Evolutionary conservation across 768 basidiomycete genomes (phyloP).

Genomic region (Cystobasidium tubakii): DNA sequence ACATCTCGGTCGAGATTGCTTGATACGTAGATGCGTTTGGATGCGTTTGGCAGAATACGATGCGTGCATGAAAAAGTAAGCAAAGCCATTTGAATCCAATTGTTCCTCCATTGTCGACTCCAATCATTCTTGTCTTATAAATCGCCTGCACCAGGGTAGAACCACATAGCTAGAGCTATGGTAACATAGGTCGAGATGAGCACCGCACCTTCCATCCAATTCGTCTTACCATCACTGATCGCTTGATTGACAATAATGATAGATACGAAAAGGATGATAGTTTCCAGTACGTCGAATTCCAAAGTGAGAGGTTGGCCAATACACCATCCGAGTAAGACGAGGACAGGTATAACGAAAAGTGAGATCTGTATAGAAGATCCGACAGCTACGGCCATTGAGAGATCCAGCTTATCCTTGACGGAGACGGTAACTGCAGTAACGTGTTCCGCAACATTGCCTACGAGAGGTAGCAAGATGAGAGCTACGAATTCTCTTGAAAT

Average conservation of each 20-base stretch:
- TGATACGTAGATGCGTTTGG: too few species aligned
- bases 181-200: constrained; percentile 29
- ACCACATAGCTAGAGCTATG: constrained; percentile 23
- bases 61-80: too few species aligned
- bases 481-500: constrained; percentile 80
- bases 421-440: constrained; percentile 86
- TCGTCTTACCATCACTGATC: constrained; percentile 72
- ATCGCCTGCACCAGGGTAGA: constrained; percentile 17
- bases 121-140: not conserved
- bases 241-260: constrained; percentile 77
- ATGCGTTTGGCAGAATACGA: too few species aligned
- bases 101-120: not conserved
- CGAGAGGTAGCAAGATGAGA: constrained; percentile 83
- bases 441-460: constrained; percentile 61
- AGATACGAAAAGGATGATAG: constrained; percentile 57
- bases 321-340: constrained; percentile 71
- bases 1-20: too few species aligned
- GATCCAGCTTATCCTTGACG: constrained; percentile 74
- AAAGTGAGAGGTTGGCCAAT: constrained; percentile 59
- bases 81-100: too few species aligned
- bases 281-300: constrained; percentile 17
- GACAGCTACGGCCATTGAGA: constrained; percentile 56
- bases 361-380: constrained; percentile 63
- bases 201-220: constrained; percentile 58
- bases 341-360: constrained; percentile 63